A percentile compares a stretch with the other conserved stretches of the same genome.
Conservation (phyloP, 768 basidiomycete genomes). For the Russula sp. region DNA sequence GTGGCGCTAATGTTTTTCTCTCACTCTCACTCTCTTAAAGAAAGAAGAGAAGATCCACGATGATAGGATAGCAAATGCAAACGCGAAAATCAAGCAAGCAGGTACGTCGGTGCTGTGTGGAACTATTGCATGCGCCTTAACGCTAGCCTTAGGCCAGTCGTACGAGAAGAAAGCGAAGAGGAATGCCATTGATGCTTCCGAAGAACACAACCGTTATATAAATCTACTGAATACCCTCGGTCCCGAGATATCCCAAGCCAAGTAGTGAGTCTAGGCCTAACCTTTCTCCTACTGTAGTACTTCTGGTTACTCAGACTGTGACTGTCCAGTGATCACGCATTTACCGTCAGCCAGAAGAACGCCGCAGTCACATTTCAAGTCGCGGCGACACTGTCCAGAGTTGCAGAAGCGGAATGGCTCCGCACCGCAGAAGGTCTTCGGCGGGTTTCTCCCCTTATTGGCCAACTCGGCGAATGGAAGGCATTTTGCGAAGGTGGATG, state of each 20-base stretch:
- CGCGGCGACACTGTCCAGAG: slow-evolving; percentile 60
- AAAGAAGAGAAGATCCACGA: slow-evolving; percentile 81
- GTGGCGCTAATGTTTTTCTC: background rate
- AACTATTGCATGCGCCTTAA: background rate
- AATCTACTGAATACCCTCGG: slow-evolving; percentile 67
- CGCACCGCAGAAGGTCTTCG: slow-evolving; percentile 70
- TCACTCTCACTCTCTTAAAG: slow-evolving; percentile 39
- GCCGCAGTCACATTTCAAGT: slow-evolving; percentile 54
- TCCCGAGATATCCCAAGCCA: slow-evolving; percentile 76
- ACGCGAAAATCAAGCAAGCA: slow-evolving; percentile 74
- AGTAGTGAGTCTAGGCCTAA: slow-evolving; percentile 53
- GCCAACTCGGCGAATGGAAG: slow-evolving; percentile 69
- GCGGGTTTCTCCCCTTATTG: slow-evolving; percentile 61
- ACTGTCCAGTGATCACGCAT: slow-evolving; percentile 60
- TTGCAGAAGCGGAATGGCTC: slow-evolving; percentile 80
- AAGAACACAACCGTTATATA: slow-evolving; percentile 77
- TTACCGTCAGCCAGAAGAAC: slow-evolving; percentile 61
- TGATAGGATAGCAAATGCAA: slow-evolving; percentile 61
- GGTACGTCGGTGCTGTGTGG: slow-evolving; percentile 41
- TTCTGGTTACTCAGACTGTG: background rate
- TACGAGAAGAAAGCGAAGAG: slow-evolving; percentile 84
- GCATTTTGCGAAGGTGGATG: slow-evolving; percentile 75
- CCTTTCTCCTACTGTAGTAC: background rate
- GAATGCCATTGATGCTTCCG: slow-evolving; percentile 58
- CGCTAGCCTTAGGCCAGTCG: slow-evolving; percentile 49